Evolutionary conservation across 106 monocot species (phyloP).

Genomic region (Dioscorea dumetorum): DNA sequence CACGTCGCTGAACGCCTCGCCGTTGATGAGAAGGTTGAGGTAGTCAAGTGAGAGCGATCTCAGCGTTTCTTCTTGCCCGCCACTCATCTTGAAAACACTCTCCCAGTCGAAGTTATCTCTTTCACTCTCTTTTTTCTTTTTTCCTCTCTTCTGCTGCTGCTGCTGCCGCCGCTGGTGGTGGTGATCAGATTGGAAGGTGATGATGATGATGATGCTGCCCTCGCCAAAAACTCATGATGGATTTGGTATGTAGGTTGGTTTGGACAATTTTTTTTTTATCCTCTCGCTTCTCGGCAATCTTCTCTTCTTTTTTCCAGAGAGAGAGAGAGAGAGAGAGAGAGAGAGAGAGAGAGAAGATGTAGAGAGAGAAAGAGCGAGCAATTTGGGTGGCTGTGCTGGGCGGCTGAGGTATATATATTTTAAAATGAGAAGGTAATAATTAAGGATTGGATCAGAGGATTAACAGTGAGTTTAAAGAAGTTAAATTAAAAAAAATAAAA

Average conservation of each 20-base stretch:
- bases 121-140: neutral
- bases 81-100: conserved; percentile 16
- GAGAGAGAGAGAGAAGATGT: no score
- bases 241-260: conserved; percentile 8
- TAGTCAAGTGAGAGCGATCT: conserved; percentile 86
- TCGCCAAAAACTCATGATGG: conserved; percentile 5
- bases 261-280: neutral
- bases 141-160: neutral
- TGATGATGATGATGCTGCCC: neutral
- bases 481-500: no score
- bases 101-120: no score
- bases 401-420: conserved; percentile 9
- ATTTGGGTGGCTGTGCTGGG: conserved; percentile 53
- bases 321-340: conserved; percentile 9
- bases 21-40: conserved; percentile 93
- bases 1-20: conserved; percentile 91
- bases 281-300: neutral
- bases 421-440: conserved; percentile 20
- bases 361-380: no score
- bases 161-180: no score
- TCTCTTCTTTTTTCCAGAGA: conserved; percentile 3
- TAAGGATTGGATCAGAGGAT: neutral
- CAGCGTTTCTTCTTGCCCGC: conserved; percentile 45
- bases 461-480: no score
- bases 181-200: neutral